phyloP scores from a whole-genome alignment of 1,284 basidiomycete genomes.

The Pseudozyma pruni region DNA sequence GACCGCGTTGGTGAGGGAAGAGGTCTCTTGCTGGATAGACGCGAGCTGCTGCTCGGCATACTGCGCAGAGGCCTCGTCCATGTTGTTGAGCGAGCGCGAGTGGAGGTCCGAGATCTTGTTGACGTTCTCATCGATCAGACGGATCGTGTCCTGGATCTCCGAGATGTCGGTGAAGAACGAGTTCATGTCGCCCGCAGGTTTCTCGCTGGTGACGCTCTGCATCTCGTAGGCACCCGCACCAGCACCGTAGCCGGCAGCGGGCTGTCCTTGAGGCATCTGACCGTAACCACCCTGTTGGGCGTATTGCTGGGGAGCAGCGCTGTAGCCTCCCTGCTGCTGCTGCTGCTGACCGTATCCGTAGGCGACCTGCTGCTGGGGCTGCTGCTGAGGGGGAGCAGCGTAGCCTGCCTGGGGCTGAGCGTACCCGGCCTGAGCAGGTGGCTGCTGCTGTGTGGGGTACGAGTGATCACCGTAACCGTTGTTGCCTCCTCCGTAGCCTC shows the following conservation, averaged over 20 bases:
- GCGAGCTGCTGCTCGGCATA: slow-evolving; percentile 63
- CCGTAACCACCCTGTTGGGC: slow-evolving; percentile 21
- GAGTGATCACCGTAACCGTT: slow-evolving; percentile 67
- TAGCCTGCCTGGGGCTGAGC: slow-evolving; percentile 23
- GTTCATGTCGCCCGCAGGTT: slow-evolving; percentile 49
- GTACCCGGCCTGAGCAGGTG: slow-evolving; percentile 32
- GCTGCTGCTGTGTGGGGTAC: slow-evolving; percentile 62
- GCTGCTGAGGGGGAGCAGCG: slow-evolving; percentile 19
- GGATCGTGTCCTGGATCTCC: slow-evolving; percentile 64
- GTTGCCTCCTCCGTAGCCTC: slow-evolving; percentile 60
- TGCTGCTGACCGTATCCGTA: slow-evolving; percentile 15
- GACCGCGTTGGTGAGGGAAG: slow-evolving; percentile 60
- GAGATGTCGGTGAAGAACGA: slow-evolving; percentile 65
- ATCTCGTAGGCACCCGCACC: slow-evolving; percentile 48
- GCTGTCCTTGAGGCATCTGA: slow-evolving; percentile 37
- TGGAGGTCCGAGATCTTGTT: slow-evolving; percentile 66
- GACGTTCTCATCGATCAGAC: slow-evolving; percentile 65
- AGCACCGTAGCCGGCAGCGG: slow-evolving; percentile 27
- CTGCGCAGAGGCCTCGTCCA: slow-evolving; percentile 65
- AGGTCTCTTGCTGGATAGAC: slow-evolving; percentile 58
- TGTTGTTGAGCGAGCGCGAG: slow-evolving; percentile 66
- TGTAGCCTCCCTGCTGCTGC: slow-evolving; percentile 20
- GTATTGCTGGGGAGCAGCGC: slow-evolving; percentile 20
- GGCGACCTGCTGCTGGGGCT: slow-evolving; percentile 33
- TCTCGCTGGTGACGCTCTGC: slow-evolving; percentile 48